phyloP scores from a whole-genome alignment of 176 grass and related monocot genomes.

The Urochloa ruziziensis region DNA sequence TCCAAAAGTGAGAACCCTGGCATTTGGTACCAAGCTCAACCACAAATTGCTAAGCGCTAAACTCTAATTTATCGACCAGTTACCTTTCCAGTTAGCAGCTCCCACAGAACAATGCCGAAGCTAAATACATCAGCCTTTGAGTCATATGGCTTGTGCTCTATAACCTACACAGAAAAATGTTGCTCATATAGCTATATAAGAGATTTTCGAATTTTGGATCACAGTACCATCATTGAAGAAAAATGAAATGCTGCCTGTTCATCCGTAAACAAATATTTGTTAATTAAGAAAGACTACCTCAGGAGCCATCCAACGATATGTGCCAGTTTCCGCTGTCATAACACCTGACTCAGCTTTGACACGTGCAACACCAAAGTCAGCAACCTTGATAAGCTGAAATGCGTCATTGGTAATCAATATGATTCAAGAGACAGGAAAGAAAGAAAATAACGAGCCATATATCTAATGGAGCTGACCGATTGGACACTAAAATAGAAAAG shows the following conservation, averaged over 20 bases:
- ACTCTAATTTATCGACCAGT: neutral
- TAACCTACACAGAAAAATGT: slow-evolving; percentile 33
- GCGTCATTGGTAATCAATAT: neutral
- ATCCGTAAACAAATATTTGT: neutral
- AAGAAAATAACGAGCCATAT: neutral
- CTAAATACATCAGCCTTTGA: slow-evolving; percentile 87
- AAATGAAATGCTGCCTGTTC: neutral
- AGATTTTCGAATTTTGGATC: neutral
- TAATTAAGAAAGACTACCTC: slow-evolving; percentile 50
- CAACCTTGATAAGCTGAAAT: slow-evolving; percentile 55
- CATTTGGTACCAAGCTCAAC: neutral
- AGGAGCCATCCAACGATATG: slow-evolving; percentile 87
- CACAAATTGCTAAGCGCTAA: neutral
- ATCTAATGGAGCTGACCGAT: neutral
- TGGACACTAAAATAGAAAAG: neutral
- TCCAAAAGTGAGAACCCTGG: neutral
- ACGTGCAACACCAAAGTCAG: slow-evolving; percentile 84
- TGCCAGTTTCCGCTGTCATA: slow-evolving; percentile 85
- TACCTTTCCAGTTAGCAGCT: slow-evolving; percentile 80
- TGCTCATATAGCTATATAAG: neutral
- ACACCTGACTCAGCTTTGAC: slow-evolving; percentile 70
- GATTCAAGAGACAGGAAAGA: neutral
- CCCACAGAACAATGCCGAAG: slow-evolving; percentile 77
- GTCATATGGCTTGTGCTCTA: slow-evolving; percentile 81
- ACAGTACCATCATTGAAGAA: neutral